Percentiles rank a stretch among this genome's conserved stretches.
Conservation (phyloP, 225 moss, liverwort and hornwort genomes). For the Pleurozium schreberi region DNA sequence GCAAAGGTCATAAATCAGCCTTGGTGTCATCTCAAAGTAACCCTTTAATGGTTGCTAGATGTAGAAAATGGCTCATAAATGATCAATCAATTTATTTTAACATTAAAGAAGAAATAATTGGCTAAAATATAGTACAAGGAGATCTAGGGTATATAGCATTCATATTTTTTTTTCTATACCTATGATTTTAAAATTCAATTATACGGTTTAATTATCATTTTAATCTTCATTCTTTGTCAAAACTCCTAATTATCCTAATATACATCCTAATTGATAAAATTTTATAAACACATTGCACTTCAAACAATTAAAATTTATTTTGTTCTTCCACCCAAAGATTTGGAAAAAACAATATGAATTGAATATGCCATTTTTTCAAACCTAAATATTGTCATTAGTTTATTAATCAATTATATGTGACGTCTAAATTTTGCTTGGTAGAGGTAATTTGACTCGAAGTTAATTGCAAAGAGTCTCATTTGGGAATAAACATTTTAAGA, state of each 20-base stretch:
- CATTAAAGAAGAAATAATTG: background rate
- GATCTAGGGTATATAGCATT: background rate
- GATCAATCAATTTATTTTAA: too few species aligned
- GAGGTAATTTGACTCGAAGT: background rate
- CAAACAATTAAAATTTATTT: background rate
- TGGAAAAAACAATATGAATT: accelerated
- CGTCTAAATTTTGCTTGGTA: background rate
- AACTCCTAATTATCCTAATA: background rate
- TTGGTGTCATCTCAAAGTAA: too few species aligned
- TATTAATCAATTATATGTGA: background rate
- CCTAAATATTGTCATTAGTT: background rate
- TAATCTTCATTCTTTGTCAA: background rate
- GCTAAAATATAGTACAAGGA: background rate
- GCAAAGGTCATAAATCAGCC: too few species aligned
- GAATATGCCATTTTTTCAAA: background rate
- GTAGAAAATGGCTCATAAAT: too few species aligned
- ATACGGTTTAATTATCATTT: accelerated
- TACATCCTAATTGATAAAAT: background rate
- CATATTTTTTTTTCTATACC: too few species aligned
- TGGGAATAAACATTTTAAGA: background rate
- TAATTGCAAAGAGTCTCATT: background rate
- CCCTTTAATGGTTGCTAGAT: too few species aligned
- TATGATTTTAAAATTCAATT: background rate
- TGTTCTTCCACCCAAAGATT: too few species aligned
- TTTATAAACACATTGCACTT: background rate